phyloP scores from a whole-genome alignment of 345 rosid species.

The Populus alba region DNA sequence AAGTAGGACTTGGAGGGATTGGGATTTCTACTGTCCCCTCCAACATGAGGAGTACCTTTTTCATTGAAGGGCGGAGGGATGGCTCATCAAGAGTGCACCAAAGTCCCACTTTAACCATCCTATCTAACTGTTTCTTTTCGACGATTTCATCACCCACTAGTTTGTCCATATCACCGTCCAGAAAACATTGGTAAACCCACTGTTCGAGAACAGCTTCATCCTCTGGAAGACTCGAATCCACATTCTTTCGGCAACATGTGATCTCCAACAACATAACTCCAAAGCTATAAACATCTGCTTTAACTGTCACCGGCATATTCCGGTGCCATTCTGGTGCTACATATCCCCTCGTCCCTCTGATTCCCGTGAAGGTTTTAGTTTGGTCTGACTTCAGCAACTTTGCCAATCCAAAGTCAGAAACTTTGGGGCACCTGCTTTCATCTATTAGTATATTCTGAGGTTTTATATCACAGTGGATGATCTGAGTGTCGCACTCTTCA shows the following conservation, averaged over 20 bases:
- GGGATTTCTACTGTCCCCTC: conserved; percentile 32
- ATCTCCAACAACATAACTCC: conserved; percentile 32
- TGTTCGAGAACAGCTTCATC: conserved; percentile 21
- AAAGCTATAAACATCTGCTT: conserved; percentile 39
- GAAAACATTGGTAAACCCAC: conserved; percentile 22
- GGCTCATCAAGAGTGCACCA: conserved; percentile 29
- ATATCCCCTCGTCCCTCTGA: conserved; percentile 28
- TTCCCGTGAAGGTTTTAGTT: conserved; percentile 20
- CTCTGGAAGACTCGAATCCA: conserved; percentile 5
- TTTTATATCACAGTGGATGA: conserved; percentile 37
- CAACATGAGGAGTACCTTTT: conserved; percentile 27
- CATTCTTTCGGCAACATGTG: conserved; percentile 11
- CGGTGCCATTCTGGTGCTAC: conserved; percentile 34
- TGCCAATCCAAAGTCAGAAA: conserved; percentile 34
- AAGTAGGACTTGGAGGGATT: conserved; percentile 5
- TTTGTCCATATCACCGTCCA: not conserved
- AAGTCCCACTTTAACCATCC: conserved; percentile 15
- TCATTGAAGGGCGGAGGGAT: conserved; percentile 17
- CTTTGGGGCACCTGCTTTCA: conserved; percentile 15
- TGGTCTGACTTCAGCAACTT: conserved; percentile 34
- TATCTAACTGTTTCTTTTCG: conserved; percentile 18
- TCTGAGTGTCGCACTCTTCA: conserved; percentile 30
- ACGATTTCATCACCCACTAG: conserved; percentile 15
- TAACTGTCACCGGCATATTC: conserved; percentile 26
- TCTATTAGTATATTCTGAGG: conserved; percentile 29